These are phyloP conservation scores for Pachyrhizus erosus DNA, from an alignment of 306 rosid genomes.

Conservation along the genomic window DNA sequence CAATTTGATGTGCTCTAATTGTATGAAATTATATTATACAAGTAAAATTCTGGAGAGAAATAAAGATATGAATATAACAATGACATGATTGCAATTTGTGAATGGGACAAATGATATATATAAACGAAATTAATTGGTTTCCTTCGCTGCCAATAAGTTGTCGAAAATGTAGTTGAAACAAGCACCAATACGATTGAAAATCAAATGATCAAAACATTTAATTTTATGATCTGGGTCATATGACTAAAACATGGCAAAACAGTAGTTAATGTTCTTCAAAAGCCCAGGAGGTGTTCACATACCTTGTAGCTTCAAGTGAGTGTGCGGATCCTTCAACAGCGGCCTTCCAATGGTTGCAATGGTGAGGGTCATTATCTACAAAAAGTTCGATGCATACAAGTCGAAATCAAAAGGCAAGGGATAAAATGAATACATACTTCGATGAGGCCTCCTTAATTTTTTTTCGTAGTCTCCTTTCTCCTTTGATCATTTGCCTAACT, in stretches of 20 bases:
- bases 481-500: no score
- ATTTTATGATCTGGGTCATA: background rate
- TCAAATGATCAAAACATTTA: background rate
- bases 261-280: background rate
- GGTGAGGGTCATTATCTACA: background rate
- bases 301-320: background rate
- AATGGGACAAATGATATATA: background rate
- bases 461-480: no score
- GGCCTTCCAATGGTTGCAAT: background rate
- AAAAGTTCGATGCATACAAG: no score
- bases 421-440: no score
- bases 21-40: background rate
- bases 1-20: slow-evolving; percentile 10
- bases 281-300: background rate
- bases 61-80: background rate
- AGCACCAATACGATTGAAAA: background rate
- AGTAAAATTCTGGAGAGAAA: slow-evolving; percentile 13
- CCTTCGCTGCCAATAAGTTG: background rate
- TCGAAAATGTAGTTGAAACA: background rate
- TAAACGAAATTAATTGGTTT: background rate
- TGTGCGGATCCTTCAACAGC: background rate
- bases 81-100: background rate
- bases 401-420: no score
- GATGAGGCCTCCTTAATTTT: no score
- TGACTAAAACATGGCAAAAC: background rate